Base-by-base conservation (phyloP, 148 eudicot genomes). In the Fallopia convolvulus region DNA sequence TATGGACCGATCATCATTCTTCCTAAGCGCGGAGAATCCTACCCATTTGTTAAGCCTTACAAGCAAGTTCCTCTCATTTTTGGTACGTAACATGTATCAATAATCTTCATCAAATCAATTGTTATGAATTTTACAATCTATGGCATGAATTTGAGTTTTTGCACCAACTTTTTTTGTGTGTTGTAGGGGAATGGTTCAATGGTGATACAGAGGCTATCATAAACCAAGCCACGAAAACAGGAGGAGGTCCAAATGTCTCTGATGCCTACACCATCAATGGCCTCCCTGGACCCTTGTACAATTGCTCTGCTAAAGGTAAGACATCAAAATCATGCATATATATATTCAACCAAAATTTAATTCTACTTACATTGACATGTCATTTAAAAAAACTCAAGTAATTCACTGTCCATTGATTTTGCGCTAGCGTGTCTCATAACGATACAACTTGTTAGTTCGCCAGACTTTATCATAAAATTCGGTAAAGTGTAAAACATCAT, bases 161-260 rank as follows among this genome's bases (percentile, higher is more conserved):
- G 18, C 32, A 39, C 48, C 1, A 26, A 26, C 30, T 26, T 47
- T n/a, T 32, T 8, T 20, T 10, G 33, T 73, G 4, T 58, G 26
- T 20, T 80, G 17, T 65, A 88, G 91, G 91, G 63, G 92, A 89
- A 77, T 89, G 89, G 92, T 89, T 83, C 77, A 89, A 85, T 46
- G 79, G 80, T 8, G 89, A 88, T 52, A 74, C 91, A 3, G 89
- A 88, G 65, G 88, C 86, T 26, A 79, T 88, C 44, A 80, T 86
- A 33, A 80, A n/a, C 66, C 88, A 86, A 68, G 91, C 91, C 74
- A 4, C 77, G 15, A 82, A 74, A 79, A 86, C 86, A 10, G 91
- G 91, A 20, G 89, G 88, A 20, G 87, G 85, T 12, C 89, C 89
- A 41, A 86, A 88, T 80, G 89, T 88, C 49, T 88, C 89, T 8